Evolutionary conservation across 1,284 basidiomycete species (phyloP).

Genomic region (Ustilago tritici): DNA sequence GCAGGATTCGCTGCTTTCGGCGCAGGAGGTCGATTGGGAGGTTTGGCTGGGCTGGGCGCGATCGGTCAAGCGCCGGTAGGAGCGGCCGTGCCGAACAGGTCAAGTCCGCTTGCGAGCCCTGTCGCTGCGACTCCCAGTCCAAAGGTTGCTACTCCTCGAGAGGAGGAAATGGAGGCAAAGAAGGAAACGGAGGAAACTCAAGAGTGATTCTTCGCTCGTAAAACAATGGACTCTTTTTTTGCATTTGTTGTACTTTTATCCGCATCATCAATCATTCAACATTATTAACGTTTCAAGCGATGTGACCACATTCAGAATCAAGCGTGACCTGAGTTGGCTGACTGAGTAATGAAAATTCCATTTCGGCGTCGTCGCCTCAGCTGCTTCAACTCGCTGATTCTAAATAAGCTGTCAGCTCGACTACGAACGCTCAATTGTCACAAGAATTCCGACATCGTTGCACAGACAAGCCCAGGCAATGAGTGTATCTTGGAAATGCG

Average conservation of each 20-base stretch:
- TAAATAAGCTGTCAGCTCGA: no score
- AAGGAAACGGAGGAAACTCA: neutral
- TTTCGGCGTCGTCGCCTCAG: no score
- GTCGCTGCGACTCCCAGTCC: constrained; percentile 8
- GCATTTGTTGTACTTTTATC: constrained; percentile 12
- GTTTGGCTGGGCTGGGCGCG: constrained; percentile 22
- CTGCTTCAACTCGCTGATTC: neutral
- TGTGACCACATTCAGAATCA: no score
- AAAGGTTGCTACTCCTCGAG: neutral
- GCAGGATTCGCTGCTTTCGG: constrained; percentile 22
- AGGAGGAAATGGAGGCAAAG: neutral
- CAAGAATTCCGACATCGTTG: neutral
- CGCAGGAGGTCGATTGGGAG: constrained; percentile 3
- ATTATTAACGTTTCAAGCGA: neutral
- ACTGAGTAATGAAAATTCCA: no score
- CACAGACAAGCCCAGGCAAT: neutral
- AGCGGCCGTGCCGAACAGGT: neutral
- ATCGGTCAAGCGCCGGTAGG: constrained; percentile 23
- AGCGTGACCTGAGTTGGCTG: no score
- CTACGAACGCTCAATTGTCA: no score
- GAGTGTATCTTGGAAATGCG: constrained; percentile 1
- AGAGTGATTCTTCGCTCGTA: neutral
- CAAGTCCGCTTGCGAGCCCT: constrained; percentile 7
- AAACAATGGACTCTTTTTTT: constrained; percentile 1
- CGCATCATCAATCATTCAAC: constrained; percentile 5